phyloP scores from a whole-genome alignment of 2,329 filamentous ascomycete genomes.

The Claviceps digitariae region DNA sequence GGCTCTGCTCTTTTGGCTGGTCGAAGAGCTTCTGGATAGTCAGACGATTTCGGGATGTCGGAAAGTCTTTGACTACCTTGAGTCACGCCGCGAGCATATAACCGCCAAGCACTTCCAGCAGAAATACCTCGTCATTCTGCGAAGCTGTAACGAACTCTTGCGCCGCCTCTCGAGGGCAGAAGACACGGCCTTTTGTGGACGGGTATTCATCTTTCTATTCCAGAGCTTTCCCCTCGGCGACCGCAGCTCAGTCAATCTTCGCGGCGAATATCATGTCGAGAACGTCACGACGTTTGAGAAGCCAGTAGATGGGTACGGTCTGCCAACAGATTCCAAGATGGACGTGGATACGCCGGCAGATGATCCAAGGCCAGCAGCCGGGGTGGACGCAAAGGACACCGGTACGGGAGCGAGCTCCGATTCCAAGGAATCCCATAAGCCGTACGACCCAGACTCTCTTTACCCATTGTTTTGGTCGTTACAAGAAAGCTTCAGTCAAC shows the following conservation, averaged over 20 bases:
- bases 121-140: slow-evolving; percentile 79
- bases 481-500: slow-evolving; percentile 84
- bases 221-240: slow-evolving; percentile 95
- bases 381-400: slow-evolving; percentile 8
- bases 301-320: slow-evolving; percentile 17
- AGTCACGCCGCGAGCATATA: slow-evolving; percentile 80
- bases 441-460: slow-evolving; percentile 54
- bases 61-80: slow-evolving; percentile 85
- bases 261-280: slow-evolving; percentile 90
- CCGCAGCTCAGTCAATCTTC: slow-evolving; percentile 90
- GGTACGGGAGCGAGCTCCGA: slow-evolving; percentile 29
- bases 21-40: slow-evolving; percentile 91
- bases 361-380: slow-evolving; percentile 13
- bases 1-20: slow-evolving; percentile 73
- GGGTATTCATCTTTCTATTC: slow-evolving; percentile 97
- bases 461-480: slow-evolving; percentile 93
- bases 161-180: slow-evolving; percentile 86
- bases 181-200: slow-evolving; percentile 91
- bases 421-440: slow-evolving; percentile 33
- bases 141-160: slow-evolving; percentile 91
- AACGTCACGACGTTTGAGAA: slow-evolving; percentile 76
- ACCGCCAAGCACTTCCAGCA: slow-evolving; percentile 68
- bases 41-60: slow-evolving; percentile 89
- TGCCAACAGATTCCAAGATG: slow-evolving; percentile 30
- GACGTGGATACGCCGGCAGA: slow-evolving; percentile 46